Evolutionary conservation across 306 rosid species (phyloP).

Genomic region (Elaeagnus macrophylla): DNA sequence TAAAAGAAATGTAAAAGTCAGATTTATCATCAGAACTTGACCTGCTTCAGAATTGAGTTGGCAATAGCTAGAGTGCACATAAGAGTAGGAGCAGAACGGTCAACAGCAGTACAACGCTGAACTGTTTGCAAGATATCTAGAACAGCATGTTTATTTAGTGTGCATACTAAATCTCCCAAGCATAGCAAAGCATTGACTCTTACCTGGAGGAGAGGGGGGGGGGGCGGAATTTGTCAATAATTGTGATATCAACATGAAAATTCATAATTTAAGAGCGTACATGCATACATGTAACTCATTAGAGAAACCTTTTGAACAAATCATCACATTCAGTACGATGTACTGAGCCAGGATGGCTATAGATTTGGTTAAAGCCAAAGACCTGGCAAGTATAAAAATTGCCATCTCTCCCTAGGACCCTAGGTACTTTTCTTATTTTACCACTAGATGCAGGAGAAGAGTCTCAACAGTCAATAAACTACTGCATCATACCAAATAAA

Average conservation of each 20-base stretch:
- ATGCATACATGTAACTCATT: neutral
- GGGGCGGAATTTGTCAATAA: constrained; percentile 7
- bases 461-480: too few species aligned
- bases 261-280: neutral
- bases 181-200: constrained; percentile 95
- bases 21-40: constrained; percentile 9
- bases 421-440: too few species aligned
- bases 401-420: neutral
- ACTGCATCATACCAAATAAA: too few species aligned
- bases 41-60: constrained; percentile 87
- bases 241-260: constrained; percentile 9
- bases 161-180: constrained; percentile 69
- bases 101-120: constrained; percentile 96
- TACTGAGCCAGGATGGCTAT: neutral
- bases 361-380: neutral
- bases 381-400: neutral
- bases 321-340: constrained; percentile 4
- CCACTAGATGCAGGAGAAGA: too few species aligned
- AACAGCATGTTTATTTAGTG: constrained; percentile 77
- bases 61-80: constrained; percentile 99
- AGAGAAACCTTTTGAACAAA: neutral
- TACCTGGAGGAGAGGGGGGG: constrained; percentile 54
- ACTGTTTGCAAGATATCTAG: constrained; percentile 84
- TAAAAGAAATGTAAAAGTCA: neutral
- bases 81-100: constrained; percentile 92